phyloP scores from a whole-genome alignment of 2,329 filamentous ascomycete species.

The Fusarium domesticum region DNA sequence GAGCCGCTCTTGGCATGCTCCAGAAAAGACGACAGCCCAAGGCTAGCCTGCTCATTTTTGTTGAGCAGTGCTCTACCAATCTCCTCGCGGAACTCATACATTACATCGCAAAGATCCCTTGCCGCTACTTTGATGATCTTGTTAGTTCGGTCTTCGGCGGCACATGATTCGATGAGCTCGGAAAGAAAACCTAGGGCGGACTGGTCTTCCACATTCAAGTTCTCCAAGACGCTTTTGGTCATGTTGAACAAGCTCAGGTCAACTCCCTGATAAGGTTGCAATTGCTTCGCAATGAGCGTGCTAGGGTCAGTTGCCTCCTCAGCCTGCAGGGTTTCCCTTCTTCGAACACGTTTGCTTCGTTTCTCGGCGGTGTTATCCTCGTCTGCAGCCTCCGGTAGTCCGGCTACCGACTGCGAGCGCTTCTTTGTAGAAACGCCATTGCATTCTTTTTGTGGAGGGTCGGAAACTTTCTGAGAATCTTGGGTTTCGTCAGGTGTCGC shows the following conservation, averaged over 20 bases:
- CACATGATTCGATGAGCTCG: slow-evolving; percentile 52
- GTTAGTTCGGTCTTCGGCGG: slow-evolving; percentile 48
- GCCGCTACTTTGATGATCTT: slow-evolving; percentile 48
- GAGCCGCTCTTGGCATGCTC: slow-evolving; percentile 59
- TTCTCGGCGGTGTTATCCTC: slow-evolving; percentile 59
- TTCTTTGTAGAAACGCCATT: slow-evolving; percentile 50
- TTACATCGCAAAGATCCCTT: slow-evolving; percentile 47
- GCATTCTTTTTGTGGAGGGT: slow-evolving; percentile 33
- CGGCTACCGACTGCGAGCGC: slow-evolving; percentile 60
- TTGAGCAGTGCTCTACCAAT: slow-evolving; percentile 50
- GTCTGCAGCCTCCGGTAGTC: slow-evolving; percentile 53
- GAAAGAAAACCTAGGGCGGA: slow-evolving; percentile 43
- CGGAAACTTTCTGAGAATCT: slow-evolving; percentile 28
- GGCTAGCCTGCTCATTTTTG: slow-evolving; percentile 50
- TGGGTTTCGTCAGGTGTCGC: slow-evolving; percentile 20
- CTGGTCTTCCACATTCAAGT: slow-evolving; percentile 52
- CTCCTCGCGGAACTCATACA: slow-evolving; percentile 53
- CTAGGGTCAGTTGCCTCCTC: slow-evolving; percentile 54
- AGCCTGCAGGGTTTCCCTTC: slow-evolving; percentile 50
- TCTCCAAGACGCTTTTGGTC: slow-evolving; percentile 54
- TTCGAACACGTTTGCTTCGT: slow-evolving; percentile 62
- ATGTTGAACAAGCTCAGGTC: slow-evolving; percentile 56
- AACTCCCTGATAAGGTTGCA: slow-evolving; percentile 55
- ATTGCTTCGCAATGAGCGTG: slow-evolving; percentile 50
- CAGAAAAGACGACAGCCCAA: slow-evolving; percentile 59